Evolutionary conservation across 2,329 filamentous ascomycete species (phyloP).

Genomic region (Ceratocystis cacaofunesta): DNA sequence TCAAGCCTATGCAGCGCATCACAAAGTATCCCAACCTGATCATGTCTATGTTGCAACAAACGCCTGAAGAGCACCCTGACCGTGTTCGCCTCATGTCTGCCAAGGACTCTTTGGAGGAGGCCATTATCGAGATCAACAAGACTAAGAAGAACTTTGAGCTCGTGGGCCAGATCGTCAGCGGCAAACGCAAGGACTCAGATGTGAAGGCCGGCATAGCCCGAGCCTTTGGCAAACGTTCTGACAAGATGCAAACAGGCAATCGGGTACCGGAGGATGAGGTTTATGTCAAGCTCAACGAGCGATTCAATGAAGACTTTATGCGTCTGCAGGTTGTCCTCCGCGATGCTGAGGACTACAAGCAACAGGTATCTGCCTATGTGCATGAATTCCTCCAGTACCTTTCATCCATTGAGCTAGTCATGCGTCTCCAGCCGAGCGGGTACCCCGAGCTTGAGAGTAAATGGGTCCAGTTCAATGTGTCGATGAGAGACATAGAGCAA

Average conservation of each 20-base stretch:
- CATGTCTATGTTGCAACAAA: conserved; percentile 62
- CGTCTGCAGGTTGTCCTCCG: conserved; percentile 82
- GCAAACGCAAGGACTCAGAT: conserved; percentile 78
- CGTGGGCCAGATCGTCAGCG: conserved; percentile 67
- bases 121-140: conserved; percentile 80
- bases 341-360: conserved; percentile 84
- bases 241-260: conserved; percentile 56
- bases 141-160: conserved; percentile 89
- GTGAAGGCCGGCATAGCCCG: conserved; percentile 72
- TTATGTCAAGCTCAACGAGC: conserved; percentile 68
- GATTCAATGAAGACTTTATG: conserved; percentile 83
- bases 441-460: conserved; percentile 83
- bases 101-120: conserved; percentile 42
- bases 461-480: conserved; percentile 81
- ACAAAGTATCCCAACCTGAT: conserved; percentile 87
- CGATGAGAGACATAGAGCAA: conserved; percentile 71
- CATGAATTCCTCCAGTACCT: conserved; percentile 68
- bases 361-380: conserved; percentile 66
- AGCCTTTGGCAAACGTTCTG: conserved; percentile 75
- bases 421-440: conserved; percentile 54
- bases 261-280: conserved; percentile 60
- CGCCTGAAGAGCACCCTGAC: conserved; percentile 72
- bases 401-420: conserved; percentile 67
- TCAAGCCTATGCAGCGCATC: conserved; percentile 91
- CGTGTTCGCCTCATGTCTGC: conserved; percentile 44